These are phyloP conservation scores for Salvia sclarea DNA, from an alignment of 305 asterid species.

Conservation along the genomic window DNA sequence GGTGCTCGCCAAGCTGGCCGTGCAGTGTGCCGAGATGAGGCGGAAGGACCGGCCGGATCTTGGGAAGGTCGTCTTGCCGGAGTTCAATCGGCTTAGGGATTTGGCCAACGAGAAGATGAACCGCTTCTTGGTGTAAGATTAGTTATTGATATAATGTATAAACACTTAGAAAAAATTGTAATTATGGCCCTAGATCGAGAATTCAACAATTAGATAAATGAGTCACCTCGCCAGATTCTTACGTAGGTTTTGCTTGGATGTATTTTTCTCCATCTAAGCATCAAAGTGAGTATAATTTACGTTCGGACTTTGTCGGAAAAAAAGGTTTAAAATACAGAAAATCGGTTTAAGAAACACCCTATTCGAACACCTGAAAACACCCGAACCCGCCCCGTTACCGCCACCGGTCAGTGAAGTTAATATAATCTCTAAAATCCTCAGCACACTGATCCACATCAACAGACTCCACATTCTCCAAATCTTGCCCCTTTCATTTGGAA, in stretches of 20 bases:
- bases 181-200: too few species aligned
- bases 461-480: not conserved
- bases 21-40: conserved; percentile 74
- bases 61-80: conserved; percentile 62
- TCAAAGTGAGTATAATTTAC: too few species aligned
- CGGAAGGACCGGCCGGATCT: conserved; percentile 90
- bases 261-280: too few species aligned
- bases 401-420: not conserved
- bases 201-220: too few species aligned
- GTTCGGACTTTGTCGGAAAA: too few species aligned
- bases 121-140: conserved; percentile 40
- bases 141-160: conserved; percentile 9
- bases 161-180: too few species aligned
- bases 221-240: too few species aligned
- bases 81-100: conserved; percentile 59
- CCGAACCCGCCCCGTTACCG: not conserved
- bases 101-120: conserved; percentile 50
- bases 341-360: not conserved
- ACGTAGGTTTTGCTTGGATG: too few species aligned
- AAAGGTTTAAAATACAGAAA: too few species aligned
- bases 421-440: not conserved
- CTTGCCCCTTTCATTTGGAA: not conserved
- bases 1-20: conserved; percentile 55
- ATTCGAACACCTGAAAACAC: not conserved
- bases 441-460: not conserved